Percentiles rank a stretch among this genome's conserved stretches.
phyloP scores from a whole-genome alignment of 352 stramenopile species.

The Phytophthora fragariae region DNA sequence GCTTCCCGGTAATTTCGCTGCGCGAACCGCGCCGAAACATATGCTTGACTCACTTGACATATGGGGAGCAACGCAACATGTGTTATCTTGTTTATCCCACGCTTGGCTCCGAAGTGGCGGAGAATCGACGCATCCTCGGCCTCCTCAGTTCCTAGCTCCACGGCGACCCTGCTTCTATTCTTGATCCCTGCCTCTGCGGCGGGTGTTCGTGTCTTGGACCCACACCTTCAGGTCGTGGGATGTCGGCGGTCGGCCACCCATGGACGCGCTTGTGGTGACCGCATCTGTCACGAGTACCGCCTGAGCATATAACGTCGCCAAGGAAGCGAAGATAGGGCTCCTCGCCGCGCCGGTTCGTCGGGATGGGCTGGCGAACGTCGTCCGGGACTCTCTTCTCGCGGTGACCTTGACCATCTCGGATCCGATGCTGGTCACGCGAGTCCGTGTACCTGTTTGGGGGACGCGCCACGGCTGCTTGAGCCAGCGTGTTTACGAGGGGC shows the following conservation, averaged over 20 bases:
- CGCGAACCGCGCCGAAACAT: too few relatives aligned
- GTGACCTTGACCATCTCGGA: not conserved
- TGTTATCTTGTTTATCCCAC: too few relatives aligned
- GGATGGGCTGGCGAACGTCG: conserved; percentile 1
- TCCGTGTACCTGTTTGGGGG: not conserved
- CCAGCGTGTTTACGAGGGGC: too few relatives aligned
- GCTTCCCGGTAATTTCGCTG: too few relatives aligned
- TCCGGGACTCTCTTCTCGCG: conserved; percentile 12
- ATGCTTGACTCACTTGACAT: too few relatives aligned
- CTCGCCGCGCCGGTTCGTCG: not conserved
- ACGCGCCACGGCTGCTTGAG: too few relatives aligned
- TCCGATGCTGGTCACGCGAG: not conserved
- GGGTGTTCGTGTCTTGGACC: not conserved
- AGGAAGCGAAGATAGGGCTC: conserved; percentile 15
- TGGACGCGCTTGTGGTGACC: conserved; percentile 6
- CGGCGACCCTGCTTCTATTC: not conserved
- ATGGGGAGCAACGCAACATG: too few relatives aligned
- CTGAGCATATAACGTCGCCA: conserved; percentile 1
- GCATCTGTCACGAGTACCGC: not conserved
- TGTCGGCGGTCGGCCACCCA: conserved; percentile 3
- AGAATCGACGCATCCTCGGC: conserved; percentile 13
- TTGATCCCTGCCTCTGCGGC: conserved; percentile 3
- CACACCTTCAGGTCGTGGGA: conserved; percentile 10
- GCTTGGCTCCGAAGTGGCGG: not conserved
- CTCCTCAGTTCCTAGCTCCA: not conserved